Evolutionary conservation across 345 rosid species (phyloP).

Genomic region (Mercurialis annua): DNA sequence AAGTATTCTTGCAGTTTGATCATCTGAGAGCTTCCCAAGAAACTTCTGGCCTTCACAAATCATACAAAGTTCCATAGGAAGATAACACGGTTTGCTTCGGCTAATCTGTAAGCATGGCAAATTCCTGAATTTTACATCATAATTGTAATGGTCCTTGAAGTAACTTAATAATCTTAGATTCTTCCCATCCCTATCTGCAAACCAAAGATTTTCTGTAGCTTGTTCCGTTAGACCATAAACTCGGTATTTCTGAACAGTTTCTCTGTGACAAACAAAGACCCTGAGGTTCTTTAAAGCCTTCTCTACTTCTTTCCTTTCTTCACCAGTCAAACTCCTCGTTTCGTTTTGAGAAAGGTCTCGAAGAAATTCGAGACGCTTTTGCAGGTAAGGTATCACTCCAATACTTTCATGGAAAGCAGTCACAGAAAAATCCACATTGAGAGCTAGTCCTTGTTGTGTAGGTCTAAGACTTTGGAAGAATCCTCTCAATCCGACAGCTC

Average conservation of each 20-base stretch:
- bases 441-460: slow-evolving; percentile 90
- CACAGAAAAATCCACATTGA: slow-evolving; percentile 83
- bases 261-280: slow-evolving; percentile 91
- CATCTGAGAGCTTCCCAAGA: slow-evolving; percentile 96
- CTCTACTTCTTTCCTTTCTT: slow-evolving; percentile 85
- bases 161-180: slow-evolving; percentile 65
- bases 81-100: slow-evolving; percentile 89
- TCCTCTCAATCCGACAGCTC: slow-evolving; percentile 84
- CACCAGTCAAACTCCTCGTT: slow-evolving; percentile 50
- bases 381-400: slow-evolving; percentile 81
- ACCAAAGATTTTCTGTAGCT: slow-evolving; percentile 69
- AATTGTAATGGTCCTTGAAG: slow-evolving; percentile 81
- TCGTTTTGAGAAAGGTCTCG: slow-evolving; percentile 73
- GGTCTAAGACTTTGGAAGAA: slow-evolving; percentile 95
- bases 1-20: slow-evolving; percentile 85
- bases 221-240: slow-evolving; percentile 83
- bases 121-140: slow-evolving; percentile 70
- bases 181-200: slow-evolving; percentile 75
- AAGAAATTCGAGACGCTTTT: slow-evolving; percentile 80
- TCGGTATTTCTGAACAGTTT: slow-evolving; percentile 81
- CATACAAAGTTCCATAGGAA: slow-evolving; percentile 95
- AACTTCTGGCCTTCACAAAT: slow-evolving; percentile 98
- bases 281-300: slow-evolving; percentile 75
- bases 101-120: slow-evolving; percentile 91
- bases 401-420: slow-evolving; percentile 92